Evolutionary conservation across 148 eudicot genomes (phyloP).

Genomic region (Selenicereus undatus): DNA sequence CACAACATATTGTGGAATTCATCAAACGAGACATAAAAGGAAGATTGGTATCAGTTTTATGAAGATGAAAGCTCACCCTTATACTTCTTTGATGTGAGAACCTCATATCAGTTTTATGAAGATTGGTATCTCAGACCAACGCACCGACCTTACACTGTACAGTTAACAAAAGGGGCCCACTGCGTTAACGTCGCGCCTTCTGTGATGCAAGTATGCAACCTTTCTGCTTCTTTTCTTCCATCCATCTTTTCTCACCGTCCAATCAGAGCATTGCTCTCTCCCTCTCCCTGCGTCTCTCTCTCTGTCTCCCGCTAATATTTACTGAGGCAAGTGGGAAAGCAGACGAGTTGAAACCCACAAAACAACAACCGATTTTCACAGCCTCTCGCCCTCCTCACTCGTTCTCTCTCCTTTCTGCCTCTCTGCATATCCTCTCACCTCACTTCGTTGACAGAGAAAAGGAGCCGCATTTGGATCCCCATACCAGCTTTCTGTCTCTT

Average conservation of each 20-base stretch:
- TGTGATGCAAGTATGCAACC: conserved; percentile 18
- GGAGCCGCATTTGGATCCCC: neutral
- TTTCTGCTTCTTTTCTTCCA: conserved; percentile 3
- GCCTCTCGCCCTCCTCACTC: neutral
- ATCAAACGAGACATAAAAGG: too few species aligned
- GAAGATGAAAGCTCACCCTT: too few species aligned
- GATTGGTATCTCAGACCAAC: too few species aligned
- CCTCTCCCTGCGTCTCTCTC: neutral
- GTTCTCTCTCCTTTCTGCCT: neutral
- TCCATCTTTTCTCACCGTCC: conserved; percentile 20
- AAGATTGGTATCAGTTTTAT: too few species aligned
- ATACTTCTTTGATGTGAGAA: too few species aligned
- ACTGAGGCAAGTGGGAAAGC: neutral
- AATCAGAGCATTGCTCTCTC: too few species aligned
- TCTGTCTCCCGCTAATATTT: conserved; percentile 1
- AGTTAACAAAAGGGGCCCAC: conserved; percentile 1
- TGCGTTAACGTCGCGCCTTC: conserved; percentile 19
- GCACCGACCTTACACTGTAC: neutral
- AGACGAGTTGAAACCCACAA: neutral
- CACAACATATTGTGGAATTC: too few species aligned
- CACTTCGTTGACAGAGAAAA: neutral
- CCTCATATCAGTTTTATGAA: too few species aligned
- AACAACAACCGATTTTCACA: neutral
- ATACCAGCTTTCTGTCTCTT: conserved; percentile 7
- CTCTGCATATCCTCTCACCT: conserved; percentile 5